Evolutionary conservation across 257 asterid genomes (phyloP), one percentile per base, ranked within the genome.

Genomic region (Thymus quinquecostatus): DNA sequence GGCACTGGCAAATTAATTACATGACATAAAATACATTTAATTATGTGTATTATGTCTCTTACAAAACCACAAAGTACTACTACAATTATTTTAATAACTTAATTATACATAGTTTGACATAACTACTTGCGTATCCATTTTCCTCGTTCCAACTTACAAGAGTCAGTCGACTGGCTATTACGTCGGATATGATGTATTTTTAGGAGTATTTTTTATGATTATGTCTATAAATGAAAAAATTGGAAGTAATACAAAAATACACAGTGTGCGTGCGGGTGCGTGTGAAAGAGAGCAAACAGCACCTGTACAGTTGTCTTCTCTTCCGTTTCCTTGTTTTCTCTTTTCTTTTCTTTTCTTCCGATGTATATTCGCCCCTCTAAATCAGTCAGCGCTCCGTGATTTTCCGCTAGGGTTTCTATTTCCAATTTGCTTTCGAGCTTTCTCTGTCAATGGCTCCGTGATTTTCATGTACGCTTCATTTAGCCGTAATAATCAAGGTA

Each of bases 401-500:
- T 69, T 51, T 64, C 60, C 58, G 47, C 70, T 71, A 72, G 84
- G 86, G 81, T 77, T 62, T 44, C 78, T 65, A 34, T 77, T 58
- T 40, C 67, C 69, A 13, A 51, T 81, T 75, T 43, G 61, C 62
- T 69, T 62, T 57, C 34, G 43, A 30, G 13, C 21, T 60, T 56
- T 59, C 57, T 32, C 2, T 28, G 38, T 30, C 56, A 54, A 41
- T 55, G 13, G 29, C 8, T 38, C 6, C 41, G 7, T 38, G 7
- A 38, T 38, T 34, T 67, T 67, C 71, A 63, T 59, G 61, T 30
- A 7, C 63, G 28, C 66, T 47, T 61, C 75, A 30, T 9, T 48
- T 40, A 63, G 8, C 61, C 65, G 80, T 77, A 55, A 60, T 76
- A 58, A 74, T 36, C 77, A 44, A 87, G 90, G 93, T 87, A 85